These are phyloP conservation scores for Phytophthora pseudosyringae DNA, from an alignment of 352 stramenopile species.

Conservation along the genomic window DNA sequence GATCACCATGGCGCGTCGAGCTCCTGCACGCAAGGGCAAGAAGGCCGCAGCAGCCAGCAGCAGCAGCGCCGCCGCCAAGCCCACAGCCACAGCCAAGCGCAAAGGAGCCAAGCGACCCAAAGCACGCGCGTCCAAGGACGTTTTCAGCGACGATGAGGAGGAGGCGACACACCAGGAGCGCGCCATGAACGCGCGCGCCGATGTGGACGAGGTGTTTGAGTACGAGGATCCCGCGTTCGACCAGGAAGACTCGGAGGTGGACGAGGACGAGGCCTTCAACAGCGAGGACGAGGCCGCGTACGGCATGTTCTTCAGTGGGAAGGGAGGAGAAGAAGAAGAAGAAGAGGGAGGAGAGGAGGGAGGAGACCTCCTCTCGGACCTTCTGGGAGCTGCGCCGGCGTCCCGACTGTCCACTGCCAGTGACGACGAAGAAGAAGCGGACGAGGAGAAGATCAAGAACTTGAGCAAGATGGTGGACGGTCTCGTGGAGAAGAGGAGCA, in stretches of 20 bases:
- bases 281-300: constrained; percentile 93
- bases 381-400: constrained; percentile 68
- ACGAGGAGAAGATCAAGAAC: constrained; percentile 58
- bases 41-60: constrained; percentile 1
- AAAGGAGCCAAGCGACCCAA: background rate
- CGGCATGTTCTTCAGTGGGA: constrained; percentile 83
- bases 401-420: constrained; percentile 57
- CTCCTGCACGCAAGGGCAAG: constrained; percentile 27
- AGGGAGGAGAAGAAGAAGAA: constrained; percentile 44
- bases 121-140: constrained; percentile 40
- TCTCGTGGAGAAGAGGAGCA: constrained; percentile 56
- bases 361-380: constrained; percentile 77
- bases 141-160: constrained; percentile 85
- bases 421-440: constrained; percentile 45
- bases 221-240: constrained; percentile 81
- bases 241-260: constrained; percentile 93
- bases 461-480: constrained; percentile 56
- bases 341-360: constrained; percentile 60
- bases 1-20: constrained; percentile 30
- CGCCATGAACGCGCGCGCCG: constrained; percentile 66
- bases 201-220: constrained; percentile 86
- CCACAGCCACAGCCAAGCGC: constrained; percentile 2
- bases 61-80: no score
- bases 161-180: constrained; percentile 62
- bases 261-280: constrained; percentile 95